Percentiles rank a stretch among this genome's conserved stretches.
Conservation (phyloP, 768 basidiomycete genomes). For the Boletus reticuloceps region DNA sequence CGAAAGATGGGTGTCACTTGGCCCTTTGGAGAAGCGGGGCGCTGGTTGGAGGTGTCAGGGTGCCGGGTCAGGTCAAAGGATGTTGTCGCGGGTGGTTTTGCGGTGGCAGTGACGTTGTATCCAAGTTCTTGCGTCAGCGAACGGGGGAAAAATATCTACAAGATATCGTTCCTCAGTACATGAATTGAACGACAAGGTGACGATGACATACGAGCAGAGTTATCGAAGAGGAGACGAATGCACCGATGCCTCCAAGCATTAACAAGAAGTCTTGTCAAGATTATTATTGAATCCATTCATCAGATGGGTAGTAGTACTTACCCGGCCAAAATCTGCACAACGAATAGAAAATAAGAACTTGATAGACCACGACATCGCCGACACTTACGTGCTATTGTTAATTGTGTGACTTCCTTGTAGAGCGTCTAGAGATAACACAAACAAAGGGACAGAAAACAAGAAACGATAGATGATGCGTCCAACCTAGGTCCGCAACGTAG, state of each 20-base stretch:
- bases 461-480: constrained; percentile 76
- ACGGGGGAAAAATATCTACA: constrained; percentile 76
- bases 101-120: constrained; percentile 41
- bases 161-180: not conserved
- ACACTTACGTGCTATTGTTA: constrained; percentile 54
- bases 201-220: constrained; percentile 62
- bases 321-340: constrained; percentile 56
- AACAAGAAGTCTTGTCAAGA: constrained; percentile 56
- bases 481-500: constrained; percentile 38
- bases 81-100: constrained; percentile 28
- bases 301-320: constrained; percentile 29
- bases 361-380: not conserved
- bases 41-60: constrained; percentile 1
- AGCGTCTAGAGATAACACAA: constrained; percentile 66
- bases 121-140: constrained; percentile 64
- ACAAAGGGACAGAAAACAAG: constrained; percentile 65
- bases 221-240: constrained; percentile 76
- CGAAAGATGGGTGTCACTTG: constrained; percentile 23
- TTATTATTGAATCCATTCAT: not conserved
- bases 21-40: constrained; percentile 24
- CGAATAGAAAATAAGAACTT: not conserved
- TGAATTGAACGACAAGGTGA: not conserved
- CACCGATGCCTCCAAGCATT: constrained; percentile 71
- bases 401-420: constrained; percentile 49
- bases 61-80: constrained; percentile 21